Conservation (phyloP, 306 rosid species). For the Lathyrus sativus region DNA sequence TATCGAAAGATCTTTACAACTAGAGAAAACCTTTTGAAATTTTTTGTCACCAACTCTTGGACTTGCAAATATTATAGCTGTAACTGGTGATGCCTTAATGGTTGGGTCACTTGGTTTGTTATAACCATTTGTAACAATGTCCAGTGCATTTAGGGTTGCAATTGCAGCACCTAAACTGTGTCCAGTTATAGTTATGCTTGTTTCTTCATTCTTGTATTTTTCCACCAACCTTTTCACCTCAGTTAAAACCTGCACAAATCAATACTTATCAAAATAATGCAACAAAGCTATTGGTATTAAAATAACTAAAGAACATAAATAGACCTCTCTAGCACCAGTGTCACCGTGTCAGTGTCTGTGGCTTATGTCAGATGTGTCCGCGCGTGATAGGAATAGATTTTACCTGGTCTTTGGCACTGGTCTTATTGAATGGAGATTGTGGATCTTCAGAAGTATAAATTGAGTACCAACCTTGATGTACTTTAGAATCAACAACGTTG, state of each 20-base stretch:
- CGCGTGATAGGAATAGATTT: no score
- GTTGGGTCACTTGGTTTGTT: conserved; percentile 48
- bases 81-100: conserved; percentile 52
- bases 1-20: conserved; percentile 42
- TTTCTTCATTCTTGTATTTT: conserved; percentile 65
- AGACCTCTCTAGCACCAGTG: no score
- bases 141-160: conserved; percentile 73
- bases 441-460: conserved; percentile 69
- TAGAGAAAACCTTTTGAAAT: conserved; percentile 51
- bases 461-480: conserved; percentile 87
- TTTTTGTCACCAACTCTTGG: conserved; percentile 76
- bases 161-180: conserved; percentile 90
- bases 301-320: no score
- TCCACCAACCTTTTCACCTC: conserved; percentile 75
- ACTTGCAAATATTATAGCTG: conserved; percentile 67
- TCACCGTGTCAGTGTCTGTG: no score
- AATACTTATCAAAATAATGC: not conserved
- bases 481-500: conserved; percentile 41
- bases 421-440: conserved; percentile 56
- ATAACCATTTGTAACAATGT: conserved; percentile 64
- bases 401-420: conserved; percentile 76
- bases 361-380: no score
- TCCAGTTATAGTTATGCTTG: conserved; percentile 78
- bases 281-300: no score
- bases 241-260: conserved; percentile 51